Evolutionary conservation across 768 basidiomycete species (phyloP).

Genomic region (Tulasnella sp.): DNA sequence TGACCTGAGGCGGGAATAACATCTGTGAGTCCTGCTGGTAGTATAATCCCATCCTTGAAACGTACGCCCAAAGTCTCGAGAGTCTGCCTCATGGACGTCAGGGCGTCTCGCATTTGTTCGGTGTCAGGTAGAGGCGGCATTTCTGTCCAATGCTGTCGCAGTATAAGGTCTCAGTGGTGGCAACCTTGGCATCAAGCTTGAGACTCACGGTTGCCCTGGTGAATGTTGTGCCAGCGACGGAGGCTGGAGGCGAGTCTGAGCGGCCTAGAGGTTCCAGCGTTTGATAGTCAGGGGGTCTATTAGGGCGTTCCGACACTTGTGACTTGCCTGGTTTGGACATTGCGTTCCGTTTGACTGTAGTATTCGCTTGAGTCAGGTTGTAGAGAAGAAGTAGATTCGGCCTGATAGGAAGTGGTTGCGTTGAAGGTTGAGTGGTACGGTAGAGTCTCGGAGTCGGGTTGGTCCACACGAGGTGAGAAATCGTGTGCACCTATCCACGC

Average conservation of each 20-base stretch:
- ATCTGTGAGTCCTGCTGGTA: background rate
- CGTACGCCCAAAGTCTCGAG: constrained; percentile 27
- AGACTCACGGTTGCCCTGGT: background rate
- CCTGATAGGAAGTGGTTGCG: background rate
- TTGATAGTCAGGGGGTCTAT: background rate
- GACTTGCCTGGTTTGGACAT: background rate
- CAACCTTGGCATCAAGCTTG: background rate
- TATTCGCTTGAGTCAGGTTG: too few relatives aligned
- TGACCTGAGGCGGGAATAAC: constrained; percentile 25
- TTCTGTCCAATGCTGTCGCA: constrained; percentile 11
- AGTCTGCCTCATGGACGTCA: constrained; percentile 23
- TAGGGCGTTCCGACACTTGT: background rate
- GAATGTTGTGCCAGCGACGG: background rate
- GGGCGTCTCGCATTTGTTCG: constrained; percentile 21
- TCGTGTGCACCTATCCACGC: background rate
- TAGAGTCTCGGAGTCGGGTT: background rate
- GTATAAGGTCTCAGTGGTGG: background rate
- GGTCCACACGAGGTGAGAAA: background rate
- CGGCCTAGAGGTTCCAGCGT: background rate
- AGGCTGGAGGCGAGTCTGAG: background rate
- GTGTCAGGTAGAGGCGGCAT: constrained; percentile 16
- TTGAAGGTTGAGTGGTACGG: background rate
- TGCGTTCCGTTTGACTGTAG: too few relatives aligned
- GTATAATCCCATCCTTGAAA: background rate
- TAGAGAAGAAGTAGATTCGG: too few relatives aligned